Conservation (phyloP, 2,329 filamentous ascomycete genomes). For the Fusarium chuoi region DNA sequence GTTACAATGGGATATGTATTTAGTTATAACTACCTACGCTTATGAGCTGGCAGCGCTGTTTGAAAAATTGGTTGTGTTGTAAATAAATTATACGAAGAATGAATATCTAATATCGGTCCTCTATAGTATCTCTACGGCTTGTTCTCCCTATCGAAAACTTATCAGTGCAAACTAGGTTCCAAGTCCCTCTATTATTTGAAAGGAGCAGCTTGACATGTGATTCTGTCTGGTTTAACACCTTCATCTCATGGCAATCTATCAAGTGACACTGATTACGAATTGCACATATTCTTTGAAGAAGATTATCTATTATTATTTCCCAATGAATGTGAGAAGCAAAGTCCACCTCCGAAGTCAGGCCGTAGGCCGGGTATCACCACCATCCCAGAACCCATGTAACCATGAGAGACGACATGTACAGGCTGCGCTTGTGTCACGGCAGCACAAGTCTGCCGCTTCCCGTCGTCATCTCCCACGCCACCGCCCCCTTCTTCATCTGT, state of each 20-base stretch:
- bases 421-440: conserved; percentile 2
- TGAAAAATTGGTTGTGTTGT: background rate
- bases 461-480: conserved; percentile 20
- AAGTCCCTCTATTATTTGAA: background rate
- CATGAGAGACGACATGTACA: conserved; percentile 5
- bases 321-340: conserved; percentile 47
- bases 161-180: background rate
- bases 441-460: conserved; percentile 19
- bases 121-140: too few species aligned
- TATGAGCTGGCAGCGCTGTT: conserved; percentile 6
- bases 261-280: background rate
- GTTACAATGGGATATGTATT: conserved; percentile 21
- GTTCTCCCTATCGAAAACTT: background rate
- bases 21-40: background rate
- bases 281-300: conserved; percentile 17
- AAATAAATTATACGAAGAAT: background rate
- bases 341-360: conserved; percentile 36
- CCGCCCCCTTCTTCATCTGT: conserved; percentile 16
- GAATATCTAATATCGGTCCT: background rate
- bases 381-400: conserved; percentile 36
- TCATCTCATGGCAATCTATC: background rate
- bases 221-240: background rate
- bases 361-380: conserved; percentile 42
- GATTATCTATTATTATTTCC: conserved; percentile 47
- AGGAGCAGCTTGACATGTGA: background rate